These are phyloP conservation scores for Metschnikowia bowlesiae DNA, from an alignment of 805 yeast species.

Conservation along the genomic window DNA sequence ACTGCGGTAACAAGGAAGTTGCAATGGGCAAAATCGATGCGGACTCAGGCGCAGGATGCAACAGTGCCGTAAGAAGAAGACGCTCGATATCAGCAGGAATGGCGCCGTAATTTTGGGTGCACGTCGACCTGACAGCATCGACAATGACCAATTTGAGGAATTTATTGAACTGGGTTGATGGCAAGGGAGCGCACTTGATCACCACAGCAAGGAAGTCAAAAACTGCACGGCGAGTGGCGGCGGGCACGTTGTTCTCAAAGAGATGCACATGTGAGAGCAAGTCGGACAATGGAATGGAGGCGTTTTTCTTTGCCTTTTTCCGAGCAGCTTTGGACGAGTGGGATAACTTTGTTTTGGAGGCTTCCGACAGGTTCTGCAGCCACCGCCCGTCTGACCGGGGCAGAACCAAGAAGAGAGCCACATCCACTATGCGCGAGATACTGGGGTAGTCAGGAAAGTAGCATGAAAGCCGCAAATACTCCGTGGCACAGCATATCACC, in stretches of 20 bases:
- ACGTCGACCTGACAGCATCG: conserved; percentile 31
- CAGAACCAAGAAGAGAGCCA: conserved; percentile 42
- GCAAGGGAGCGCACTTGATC: conserved; percentile 46
- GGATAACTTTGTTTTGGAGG: conserved; percentile 4
- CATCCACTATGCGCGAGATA: conserved; percentile 55
- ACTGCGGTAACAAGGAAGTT: conserved; percentile 44
- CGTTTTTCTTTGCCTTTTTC: conserved; percentile 39
- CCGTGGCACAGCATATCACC: conserved; percentile 23
- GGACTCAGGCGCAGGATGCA: conserved; percentile 64
- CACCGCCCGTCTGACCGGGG: conserved; percentile 23
- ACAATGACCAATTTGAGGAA: conserved; percentile 40
- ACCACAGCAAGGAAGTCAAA: conserved; percentile 47
- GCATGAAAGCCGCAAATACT: conserved; percentile 31
- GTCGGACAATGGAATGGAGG: conserved; percentile 57
- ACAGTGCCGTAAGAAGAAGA: conserved; percentile 49
- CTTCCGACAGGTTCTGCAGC: not conserved
- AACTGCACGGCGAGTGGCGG: conserved; percentile 28
- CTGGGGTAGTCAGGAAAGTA: conserved; percentile 46
- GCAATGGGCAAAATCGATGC: conserved; percentile 72
- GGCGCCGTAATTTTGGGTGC: conserved; percentile 18
- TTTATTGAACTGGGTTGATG: conserved; percentile 60
- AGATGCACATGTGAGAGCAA: conserved; percentile 60
- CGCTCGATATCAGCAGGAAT: conserved; percentile 31
- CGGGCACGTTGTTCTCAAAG: conserved; percentile 43
- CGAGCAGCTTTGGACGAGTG: conserved; percentile 16